These are phyloP conservation scores for Kluyveromyces wickerhamii DNA, from an alignment of 805 yeast genomes.

Conservation along the genomic window DNA sequence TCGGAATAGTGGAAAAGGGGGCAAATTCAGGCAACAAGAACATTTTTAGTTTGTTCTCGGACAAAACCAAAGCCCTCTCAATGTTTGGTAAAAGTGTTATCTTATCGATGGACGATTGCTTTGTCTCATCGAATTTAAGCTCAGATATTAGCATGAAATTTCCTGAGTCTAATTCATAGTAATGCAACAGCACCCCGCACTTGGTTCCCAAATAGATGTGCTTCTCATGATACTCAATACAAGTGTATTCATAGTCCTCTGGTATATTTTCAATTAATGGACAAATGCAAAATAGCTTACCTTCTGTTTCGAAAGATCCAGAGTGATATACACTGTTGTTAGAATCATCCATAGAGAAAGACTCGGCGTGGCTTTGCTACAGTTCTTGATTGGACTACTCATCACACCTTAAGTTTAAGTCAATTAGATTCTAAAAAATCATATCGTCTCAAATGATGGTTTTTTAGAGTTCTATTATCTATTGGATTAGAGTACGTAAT, in stretches of 20 bases:
- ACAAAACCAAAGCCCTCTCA: slow-evolving; percentile 25
- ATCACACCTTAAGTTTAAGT: too few species aligned
- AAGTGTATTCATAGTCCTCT: slow-evolving; percentile 16
- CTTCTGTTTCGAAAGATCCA: not conserved
- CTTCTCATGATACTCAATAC: slow-evolving; percentile 24
- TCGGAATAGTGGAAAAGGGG: slow-evolving; percentile 23
- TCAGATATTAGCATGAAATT: slow-evolving; percentile 27
- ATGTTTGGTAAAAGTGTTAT: slow-evolving; percentile 22
- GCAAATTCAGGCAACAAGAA: slow-evolving; percentile 30
- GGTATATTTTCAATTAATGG: slow-evolving; percentile 24
- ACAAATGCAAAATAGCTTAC: slow-evolving; percentile 13
- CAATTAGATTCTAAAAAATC: too few species aligned
- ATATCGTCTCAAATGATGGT: too few species aligned
- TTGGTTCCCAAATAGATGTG: slow-evolving; percentile 27
- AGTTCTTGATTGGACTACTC: not conserved
- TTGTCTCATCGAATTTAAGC: slow-evolving; percentile 18
- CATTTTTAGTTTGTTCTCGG: slow-evolving; percentile 12
- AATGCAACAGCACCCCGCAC: slow-evolving; percentile 27
- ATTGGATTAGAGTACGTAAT: too few species aligned
- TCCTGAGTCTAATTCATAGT: slow-evolving; percentile 26
- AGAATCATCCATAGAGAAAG: not conserved
- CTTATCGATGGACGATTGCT: slow-evolving; percentile 15
- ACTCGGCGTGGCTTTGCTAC: not conserved
- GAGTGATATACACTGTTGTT: too few species aligned
- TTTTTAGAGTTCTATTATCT: too few species aligned